Percentiles rank a stretch among this genome's conserved stretches.
Conservation (phyloP, 257 asterid species). For the Forsythia viridissima region DNA sequence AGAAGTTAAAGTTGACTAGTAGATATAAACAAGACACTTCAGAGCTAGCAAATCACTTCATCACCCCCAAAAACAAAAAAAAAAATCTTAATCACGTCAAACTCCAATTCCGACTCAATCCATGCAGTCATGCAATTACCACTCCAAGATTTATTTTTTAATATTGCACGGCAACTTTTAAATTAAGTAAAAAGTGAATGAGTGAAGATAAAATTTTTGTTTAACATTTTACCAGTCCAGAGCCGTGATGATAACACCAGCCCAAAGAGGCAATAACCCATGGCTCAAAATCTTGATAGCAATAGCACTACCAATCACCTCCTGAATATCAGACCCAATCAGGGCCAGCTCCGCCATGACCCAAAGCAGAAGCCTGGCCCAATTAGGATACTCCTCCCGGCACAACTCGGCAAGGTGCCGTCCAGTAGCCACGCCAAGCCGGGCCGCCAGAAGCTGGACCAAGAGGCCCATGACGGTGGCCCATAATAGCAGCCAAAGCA, state of each 20-base stretch:
- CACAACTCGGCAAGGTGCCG: constrained; percentile 77
- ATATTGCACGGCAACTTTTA: not conserved
- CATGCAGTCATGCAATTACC: not conserved
- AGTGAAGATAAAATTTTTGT: not conserved
- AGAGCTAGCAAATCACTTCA: not conserved
- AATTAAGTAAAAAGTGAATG: not conserved
- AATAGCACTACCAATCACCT: constrained; percentile 83
- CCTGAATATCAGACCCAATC: constrained; percentile 82
- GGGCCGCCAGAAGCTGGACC: constrained; percentile 70
- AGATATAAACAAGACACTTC: not conserved
- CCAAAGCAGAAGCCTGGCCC: constrained; percentile 79
- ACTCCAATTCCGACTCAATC: not conserved
- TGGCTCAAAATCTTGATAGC: constrained; percentile 68
- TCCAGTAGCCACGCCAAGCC: constrained; percentile 80
- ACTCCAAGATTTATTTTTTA: not conserved
- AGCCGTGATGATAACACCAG: constrained; percentile 76
- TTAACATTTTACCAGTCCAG: constrained; percentile 53
- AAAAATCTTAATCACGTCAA: too few species aligned
- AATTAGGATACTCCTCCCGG: constrained; percentile 74
- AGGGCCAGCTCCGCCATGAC: constrained; percentile 76
- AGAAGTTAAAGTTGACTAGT: not conserved
- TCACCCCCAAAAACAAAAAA: too few species aligned
- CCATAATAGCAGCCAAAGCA: constrained; percentile 80
- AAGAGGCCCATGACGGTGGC: constrained; percentile 77
- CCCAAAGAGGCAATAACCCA: constrained; percentile 69